Base-by-base conservation (phyloP, 768 basidiomycete species). In the Boletellus sp. region DNA sequence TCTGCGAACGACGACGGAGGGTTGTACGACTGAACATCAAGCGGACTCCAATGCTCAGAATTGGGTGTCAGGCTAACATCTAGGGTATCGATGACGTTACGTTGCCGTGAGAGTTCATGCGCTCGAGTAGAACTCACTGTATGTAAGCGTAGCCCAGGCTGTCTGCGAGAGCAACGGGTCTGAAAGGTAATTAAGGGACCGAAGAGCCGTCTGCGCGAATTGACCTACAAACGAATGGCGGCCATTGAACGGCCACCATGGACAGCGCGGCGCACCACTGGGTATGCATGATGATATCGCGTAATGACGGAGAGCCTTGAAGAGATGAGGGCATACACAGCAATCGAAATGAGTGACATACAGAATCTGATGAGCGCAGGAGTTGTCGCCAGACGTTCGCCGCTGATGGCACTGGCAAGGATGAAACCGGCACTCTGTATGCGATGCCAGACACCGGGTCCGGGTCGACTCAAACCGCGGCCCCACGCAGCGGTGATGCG, bases 161-260 rank as follows among this genome's bases (percentile, higher is more conserved):
- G 89, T 85, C 61, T 90, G 86, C 10, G 85, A 80, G 40, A 96
- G 74, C 35, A 97, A 73, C n/a, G 95, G 94, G 70, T 97, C 94
- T 94, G 63, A 33, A 17, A 36, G 35, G 53, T 22, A 32, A 55
- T 56, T 44, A 62, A 61, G 53, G 50, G 17, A 58, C 47, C 36
- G 52, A 48, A 40, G 32, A 19, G 13, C 13, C 3, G 13, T 28
- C 10, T 28, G 22, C 9, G 44, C 32, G 37, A 22, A 16, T 39
- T 35, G 34, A 78, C 87, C 57, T 59, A 94, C 94, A 98, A 52
- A 87, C 78, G 67, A 94, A 97, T 15, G 76, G 74, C 0, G 96
- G 95, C 95, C 95, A 99, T 64, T 90, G 79, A 19, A 98, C 92
- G 31, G 95, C 91, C 47, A 98, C 84, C 89, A 96, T 94, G 28